These are phyloP conservation scores for Lumnitzera littorea DNA, from an alignment of 345 rosid genomes.

Conservation along the genomic window DNA sequence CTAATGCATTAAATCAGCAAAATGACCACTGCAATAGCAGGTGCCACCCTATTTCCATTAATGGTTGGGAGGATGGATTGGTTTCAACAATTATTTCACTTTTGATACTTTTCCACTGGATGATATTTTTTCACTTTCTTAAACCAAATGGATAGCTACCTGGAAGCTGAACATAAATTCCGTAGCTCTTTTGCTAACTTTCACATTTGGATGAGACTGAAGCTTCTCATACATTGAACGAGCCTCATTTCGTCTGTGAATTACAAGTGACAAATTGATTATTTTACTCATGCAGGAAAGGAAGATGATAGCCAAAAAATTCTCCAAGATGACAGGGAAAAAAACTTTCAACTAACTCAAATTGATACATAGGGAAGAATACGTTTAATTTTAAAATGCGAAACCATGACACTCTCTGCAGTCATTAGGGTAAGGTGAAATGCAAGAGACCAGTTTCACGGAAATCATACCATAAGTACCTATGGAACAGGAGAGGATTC, in stretches of 20 bases:
- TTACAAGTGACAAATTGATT: constrained; percentile 3
- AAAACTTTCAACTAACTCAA: too few species aligned
- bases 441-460: not conserved
- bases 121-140: not conserved
- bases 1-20: too few species aligned
- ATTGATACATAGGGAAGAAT: too few species aligned
- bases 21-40: too few species aligned
- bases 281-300: not conserved
- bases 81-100: not conserved
- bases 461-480: not conserved
- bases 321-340: too few species aligned
- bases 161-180: constrained; percentile 78
- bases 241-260: constrained; percentile 61
- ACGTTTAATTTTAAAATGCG: too few species aligned
- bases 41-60: too few species aligned
- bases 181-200: constrained; percentile 69
- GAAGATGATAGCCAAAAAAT: not conserved
- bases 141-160: constrained; percentile 32
- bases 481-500: too few species aligned
- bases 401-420: too few species aligned
- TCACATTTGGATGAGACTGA: constrained; percentile 63
- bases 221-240: constrained; percentile 78
- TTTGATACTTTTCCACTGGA: not conserved
- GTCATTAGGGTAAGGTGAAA: too few species aligned
- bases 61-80: too few species aligned